A percentile compares a stretch with the other conserved stretches of the same genome.
Conservation (phyloP, 116 monocot genomes). For the Trichopus zeylanicus region DNA sequence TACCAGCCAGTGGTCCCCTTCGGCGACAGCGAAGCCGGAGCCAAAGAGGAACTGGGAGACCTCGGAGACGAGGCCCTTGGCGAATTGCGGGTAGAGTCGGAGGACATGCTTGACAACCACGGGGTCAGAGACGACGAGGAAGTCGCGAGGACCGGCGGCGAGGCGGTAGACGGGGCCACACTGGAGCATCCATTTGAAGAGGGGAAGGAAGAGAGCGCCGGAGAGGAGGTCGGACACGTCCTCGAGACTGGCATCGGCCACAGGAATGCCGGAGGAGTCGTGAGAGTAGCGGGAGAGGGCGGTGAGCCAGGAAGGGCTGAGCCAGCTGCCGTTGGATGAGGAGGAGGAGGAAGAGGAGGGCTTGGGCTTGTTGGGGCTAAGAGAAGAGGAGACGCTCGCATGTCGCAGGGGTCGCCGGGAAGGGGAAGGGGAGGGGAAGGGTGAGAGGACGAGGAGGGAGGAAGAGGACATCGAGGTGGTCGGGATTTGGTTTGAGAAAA, state of each 20-base stretch:
- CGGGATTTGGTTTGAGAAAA: no score
- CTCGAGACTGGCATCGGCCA: conserved; percentile 70
- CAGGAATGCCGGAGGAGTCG: conserved; percentile 75
- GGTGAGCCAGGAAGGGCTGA: conserved; percentile 91
- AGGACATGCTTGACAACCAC: conserved; percentile 81
- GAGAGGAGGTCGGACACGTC: conserved; percentile 92
- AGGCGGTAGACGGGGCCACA: conserved; percentile 85
- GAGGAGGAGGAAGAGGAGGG: not conserved
- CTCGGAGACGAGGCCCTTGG: conserved; percentile 92
- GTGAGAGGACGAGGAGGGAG: no score
- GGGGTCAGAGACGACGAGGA: conserved; percentile 86
- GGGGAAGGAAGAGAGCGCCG: conserved; percentile 90
- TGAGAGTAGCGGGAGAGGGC: conserved; percentile 33
- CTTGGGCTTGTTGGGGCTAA: not conserved
- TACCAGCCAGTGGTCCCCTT: conserved; percentile 88
- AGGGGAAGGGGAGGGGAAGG: no score
- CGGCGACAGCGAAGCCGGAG: conserved; percentile 82
- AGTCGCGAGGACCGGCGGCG: conserved; percentile 78
- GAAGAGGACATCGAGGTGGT: no score
- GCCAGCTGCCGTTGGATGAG: conserved; percentile 38
- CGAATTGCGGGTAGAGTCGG: conserved; percentile 67
- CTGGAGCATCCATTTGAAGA: conserved; percentile 90
- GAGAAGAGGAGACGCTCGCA: no score
- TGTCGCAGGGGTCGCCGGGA: no score
- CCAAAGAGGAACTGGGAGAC: conserved; percentile 94